These are phyloP conservation scores for Bimuria novae-zelandiae DNA, from an alignment of 2,329 filamentous ascomycete species.

Conservation along the genomic window DNA sequence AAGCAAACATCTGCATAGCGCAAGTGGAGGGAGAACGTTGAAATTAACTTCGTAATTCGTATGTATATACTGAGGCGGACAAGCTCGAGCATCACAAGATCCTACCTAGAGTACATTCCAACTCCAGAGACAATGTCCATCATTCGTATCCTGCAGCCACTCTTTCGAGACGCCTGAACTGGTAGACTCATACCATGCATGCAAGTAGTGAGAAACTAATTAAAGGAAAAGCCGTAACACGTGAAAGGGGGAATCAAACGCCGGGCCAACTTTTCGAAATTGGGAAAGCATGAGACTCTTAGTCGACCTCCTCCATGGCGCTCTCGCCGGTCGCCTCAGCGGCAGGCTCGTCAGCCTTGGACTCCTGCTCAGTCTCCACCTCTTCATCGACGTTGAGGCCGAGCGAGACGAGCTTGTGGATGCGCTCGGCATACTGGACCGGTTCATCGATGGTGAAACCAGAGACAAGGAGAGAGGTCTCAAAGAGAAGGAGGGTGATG, in stretches of 20 bases:
- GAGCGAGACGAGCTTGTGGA: conserved; percentile 98
- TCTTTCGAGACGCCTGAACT: conserved; percentile 42
- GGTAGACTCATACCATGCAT: conserved; percentile 36
- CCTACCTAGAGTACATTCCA: conserved; percentile 42
- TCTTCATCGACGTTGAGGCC: conserved; percentile 97
- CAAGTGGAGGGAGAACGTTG: conserved; percentile 5
- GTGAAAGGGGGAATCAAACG: conserved; percentile 45
- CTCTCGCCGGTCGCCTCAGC: conserved; percentile 77
- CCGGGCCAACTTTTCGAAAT: conserved; percentile 44
- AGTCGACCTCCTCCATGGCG: conserved; percentile 99
- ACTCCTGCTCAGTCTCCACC: conserved; percentile 69
- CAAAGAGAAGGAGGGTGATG: conserved; percentile 96
- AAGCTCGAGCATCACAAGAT: conserved; percentile 21
- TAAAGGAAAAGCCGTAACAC: conserved; percentile 41
- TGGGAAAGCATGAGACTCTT: conserved; percentile 48
- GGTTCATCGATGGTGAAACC: conserved; percentile 99
- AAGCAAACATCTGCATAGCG: not conserved
- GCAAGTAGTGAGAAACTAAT: conserved; percentile 37
- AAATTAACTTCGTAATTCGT: conserved; percentile 36
- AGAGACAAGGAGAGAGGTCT: conserved; percentile 97
- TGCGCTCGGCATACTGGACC: conserved; percentile 95
- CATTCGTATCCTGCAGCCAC: conserved; percentile 40
- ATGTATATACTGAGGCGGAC: conserved; percentile 22
- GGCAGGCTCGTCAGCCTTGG: conserved; percentile 62
- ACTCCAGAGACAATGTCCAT: conserved; percentile 32